Base-by-base conservation (phyloP, 2,329 filamentous ascomycete species). In the Fusarium penzigii region DNA sequence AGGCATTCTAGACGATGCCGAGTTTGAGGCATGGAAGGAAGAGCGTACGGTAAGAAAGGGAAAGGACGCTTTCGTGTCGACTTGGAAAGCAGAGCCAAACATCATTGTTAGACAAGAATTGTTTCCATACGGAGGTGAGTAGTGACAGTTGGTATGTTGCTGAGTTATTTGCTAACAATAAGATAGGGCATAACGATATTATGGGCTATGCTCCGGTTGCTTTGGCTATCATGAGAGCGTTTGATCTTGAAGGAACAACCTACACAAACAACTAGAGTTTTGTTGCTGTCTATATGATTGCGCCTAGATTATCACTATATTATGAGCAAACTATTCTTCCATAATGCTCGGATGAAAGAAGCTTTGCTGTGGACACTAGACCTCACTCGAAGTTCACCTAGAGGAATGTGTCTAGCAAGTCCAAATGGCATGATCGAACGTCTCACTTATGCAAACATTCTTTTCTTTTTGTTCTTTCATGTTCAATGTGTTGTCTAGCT, bases 101-200 rank as follows among this genome's bases (percentile, higher is more conserved):
- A 75, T 80, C 10, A 60, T 78, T 8, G 75, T 85, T 32, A 73
- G 78, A 39, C 78, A 84, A 61, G 81, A 85, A 56, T 62, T 82
- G 29, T 76, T 81, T 29, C 75, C 78, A 10, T 75, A 80, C 43
- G 82, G 82, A 58, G 81, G 82, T 84, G 60, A 69, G 79, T 69
- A 4, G 3, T 3, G 8, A 10, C 13, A 25, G 11, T 8, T n/a
- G 6, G 34, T 53, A 12, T 10, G 2, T 32, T 8, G n/a, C 5
- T 6, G 10, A n/a, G 11, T 10, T 16, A 16, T 9, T 9, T 8
- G 29, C 49, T 59, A 48, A 61, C 38, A 8, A 17, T 16, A 17
- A 14, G 25, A 5, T 13, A 89, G 86, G 84, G 6, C 89, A 92
- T 66, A 91, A 90, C 65, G 75, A 81, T 46, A 78, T 92, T 39